Conservation (phyloP, 371 early-diverging fungal species). For the Mortierella sp. region DNA sequence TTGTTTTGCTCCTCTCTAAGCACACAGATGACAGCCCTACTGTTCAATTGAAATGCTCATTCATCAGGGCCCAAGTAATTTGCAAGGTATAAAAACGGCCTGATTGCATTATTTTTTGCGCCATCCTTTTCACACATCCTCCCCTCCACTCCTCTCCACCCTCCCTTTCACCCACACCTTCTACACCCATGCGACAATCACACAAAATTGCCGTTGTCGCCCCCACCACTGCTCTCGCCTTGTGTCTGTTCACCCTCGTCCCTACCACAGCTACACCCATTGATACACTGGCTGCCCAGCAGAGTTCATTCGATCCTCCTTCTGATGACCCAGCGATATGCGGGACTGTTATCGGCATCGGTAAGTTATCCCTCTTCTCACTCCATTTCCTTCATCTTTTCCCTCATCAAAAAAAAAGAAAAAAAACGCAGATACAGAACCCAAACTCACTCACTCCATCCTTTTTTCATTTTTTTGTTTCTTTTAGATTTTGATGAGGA, state of each 20-base stretch:
- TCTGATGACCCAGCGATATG: background rate
- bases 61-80: too few relatives aligned
- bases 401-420: background rate
- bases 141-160: background rate
- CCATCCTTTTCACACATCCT: background rate
- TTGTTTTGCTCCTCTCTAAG: too few relatives aligned
- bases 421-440: too few relatives aligned
- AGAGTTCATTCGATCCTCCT: background rate
- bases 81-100: too few relatives aligned
- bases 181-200: background rate
- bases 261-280: background rate
- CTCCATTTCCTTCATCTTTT: background rate
- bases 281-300: background rate
- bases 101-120: background rate
- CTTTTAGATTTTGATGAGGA: background rate
- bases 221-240: background rate
- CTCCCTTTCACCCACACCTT: background rate
- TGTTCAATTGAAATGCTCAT: too few relatives aligned
- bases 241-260: background rate
- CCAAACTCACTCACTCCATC: background rate
- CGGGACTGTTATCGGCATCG: background rate
- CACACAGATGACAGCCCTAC: too few relatives aligned
- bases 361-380: background rate
- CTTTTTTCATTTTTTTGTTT: background rate
- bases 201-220: background rate